phyloP scores from a whole-genome alignment of 371 early-diverging fungal species.

The Racocetra persica region DNA sequence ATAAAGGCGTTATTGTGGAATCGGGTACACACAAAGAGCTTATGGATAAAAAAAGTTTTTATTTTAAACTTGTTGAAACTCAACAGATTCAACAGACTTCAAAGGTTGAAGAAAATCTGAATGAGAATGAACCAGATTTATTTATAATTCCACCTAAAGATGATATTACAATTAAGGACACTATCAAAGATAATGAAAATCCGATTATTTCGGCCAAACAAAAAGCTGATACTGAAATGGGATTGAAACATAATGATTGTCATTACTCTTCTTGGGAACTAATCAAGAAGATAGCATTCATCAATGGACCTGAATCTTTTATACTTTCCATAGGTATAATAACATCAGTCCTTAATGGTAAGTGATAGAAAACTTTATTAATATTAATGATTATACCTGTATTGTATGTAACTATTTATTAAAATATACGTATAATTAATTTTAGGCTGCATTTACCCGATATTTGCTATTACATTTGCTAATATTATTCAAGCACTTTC shows the following conservation, averaged over 20 bases:
- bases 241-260: constrained; percentile 49
- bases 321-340: constrained; percentile 44
- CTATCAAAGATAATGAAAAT: constrained; percentile 10
- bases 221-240: constrained; percentile 50
- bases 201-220: constrained; percentile 13
- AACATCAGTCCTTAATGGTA: constrained; percentile 45
- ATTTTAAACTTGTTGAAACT: constrained; percentile 64
- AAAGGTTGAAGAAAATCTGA: constrained; percentile 26
- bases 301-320: constrained; percentile 47
- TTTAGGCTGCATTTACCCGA: constrained; percentile 47
- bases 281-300: constrained; percentile 40
- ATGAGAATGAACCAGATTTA: not conserved
- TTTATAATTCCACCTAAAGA: not conserved
- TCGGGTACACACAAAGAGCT: constrained; percentile 76
- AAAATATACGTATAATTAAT: too few species aligned
- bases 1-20: constrained; percentile 75
- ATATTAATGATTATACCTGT: too few species aligned
- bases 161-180: not conserved
- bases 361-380: too few species aligned
- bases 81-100: constrained; percentile 58
- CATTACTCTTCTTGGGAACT: constrained; percentile 43
- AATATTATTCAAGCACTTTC: constrained; percentile 59
- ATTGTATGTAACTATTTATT: too few species aligned
- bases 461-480: constrained; percentile 64
- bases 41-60: constrained; percentile 59